Conservation (phyloP, 2,329 filamentous ascomycete genomes). For the Sclerotinia nivalis region DNA sequence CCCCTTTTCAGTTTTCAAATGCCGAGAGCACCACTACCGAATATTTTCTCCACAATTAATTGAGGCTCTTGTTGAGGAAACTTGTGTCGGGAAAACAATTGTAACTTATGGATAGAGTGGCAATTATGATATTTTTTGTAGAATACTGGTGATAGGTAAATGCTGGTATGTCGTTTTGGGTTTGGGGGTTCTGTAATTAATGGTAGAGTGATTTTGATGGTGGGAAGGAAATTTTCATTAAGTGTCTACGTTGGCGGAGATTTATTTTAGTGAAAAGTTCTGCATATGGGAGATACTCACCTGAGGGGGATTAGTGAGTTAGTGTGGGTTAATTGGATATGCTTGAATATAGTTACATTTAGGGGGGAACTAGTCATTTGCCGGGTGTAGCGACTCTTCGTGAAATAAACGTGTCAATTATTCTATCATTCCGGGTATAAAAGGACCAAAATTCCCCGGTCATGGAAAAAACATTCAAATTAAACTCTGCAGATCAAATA, state of each 20-base stretch:
- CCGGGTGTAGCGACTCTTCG: not conserved
- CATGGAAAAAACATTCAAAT: not conserved
- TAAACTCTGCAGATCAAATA: not conserved
- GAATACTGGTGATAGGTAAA: not conserved
- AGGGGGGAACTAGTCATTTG: not conserved
- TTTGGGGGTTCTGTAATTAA: not conserved
- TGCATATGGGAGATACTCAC: not conserved
- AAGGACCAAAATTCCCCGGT: not conserved
- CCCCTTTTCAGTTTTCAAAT: not conserved
- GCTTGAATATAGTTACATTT: not conserved
- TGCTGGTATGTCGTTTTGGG: not conserved
- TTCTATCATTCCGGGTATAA: not conserved
- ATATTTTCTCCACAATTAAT: not conserved
- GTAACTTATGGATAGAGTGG: accelerated
- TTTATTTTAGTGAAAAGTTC: not conserved
- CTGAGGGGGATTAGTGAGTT: not conserved
- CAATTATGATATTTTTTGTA: too few relatives aligned
- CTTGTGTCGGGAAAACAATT: accelerated
- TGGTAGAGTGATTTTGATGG: not conserved
- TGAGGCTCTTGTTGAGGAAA: not conserved
- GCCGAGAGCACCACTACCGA: not conserved
- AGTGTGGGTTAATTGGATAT: not conserved
- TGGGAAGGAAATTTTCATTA: not conserved
- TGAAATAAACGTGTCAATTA: not conserved
- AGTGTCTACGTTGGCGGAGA: too few relatives aligned